Evolutionary conservation across 306 rosid species (phyloP), one percentile per base, ranked within the genome.

Genomic region (Glycine tomentella): DNA sequence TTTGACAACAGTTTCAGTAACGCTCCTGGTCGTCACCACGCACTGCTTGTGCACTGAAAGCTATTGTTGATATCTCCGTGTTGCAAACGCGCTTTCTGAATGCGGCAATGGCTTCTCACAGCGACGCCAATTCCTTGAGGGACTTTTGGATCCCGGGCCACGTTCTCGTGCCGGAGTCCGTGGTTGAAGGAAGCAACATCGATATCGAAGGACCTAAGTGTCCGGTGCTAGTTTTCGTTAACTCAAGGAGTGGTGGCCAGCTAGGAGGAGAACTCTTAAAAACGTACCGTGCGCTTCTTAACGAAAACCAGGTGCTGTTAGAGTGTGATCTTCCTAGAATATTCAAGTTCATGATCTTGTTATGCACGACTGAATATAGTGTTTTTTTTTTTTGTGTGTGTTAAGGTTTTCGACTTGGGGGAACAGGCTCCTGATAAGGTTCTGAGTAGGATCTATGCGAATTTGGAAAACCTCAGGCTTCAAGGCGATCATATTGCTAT

Each of bases 241-340:
- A 95, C 82, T 90, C 98, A 74, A 93, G 63, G 85, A 95, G 99
- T 84, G 99, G 99, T 69, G 99, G 99, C 34, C 99, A 90, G 88
- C 90, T 95, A 11, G 99, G 99, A 61, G 98, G 94, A 42, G 81
- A 85, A 55, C 98, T 95, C 49, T 83, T 95, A 73, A 56, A 69
- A 58, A 88, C 99, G 8, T 95, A 86, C 76, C 90, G 90, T 15
- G 4, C 83, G 61, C 86, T 95, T 74, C 98, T 93, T 16, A 90
- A 78, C 49, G 77, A 86, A 44, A 76, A 84, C 31, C 99, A 95
- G 97, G 99, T 91, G 44, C 34, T 65, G 12, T 74, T 45, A 8
- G 6, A 25, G 46, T 44, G 31, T 5, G 1, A 6, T 34, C 2
- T 67, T 59, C 67, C 2, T 55, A 48, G 46, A 58, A 69, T 65